Evolutionary conservation across 2,329 filamentous ascomycete species (phyloP).

Genomic region (Chrysoporthe deuterocubensis): DNA sequence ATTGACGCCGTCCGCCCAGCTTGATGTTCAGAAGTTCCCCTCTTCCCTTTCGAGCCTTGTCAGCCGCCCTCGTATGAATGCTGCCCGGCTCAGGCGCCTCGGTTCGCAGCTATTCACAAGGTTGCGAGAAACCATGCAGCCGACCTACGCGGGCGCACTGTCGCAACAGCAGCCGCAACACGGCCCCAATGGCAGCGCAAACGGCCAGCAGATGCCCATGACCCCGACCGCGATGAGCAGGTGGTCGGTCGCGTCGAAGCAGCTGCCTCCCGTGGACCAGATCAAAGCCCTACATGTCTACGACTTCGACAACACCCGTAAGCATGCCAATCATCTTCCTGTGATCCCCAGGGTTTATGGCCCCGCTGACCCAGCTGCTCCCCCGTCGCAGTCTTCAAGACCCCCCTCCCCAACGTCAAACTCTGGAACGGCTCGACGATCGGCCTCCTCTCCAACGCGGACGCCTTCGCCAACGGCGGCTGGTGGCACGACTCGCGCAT

Average conservation of each 20-base stretch:
- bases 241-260: conserved; percentile 28
- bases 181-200: conserved; percentile 5
- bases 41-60: no score
- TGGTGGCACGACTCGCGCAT: conserved; percentile 97
- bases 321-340: conserved; percentile 38
- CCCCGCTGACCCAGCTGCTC: conserved; percentile 25
- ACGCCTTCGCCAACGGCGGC: conserved; percentile 79
- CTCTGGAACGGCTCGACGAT: conserved; percentile 83
- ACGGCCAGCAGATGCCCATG: conserved; percentile 23
- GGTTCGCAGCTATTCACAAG: conserved; percentile 5
- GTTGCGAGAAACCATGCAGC: conserved; percentile 20
- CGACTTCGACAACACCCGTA: conserved; percentile 96
- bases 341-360: neutral
- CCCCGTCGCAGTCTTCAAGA: conserved; percentile 73
- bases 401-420: conserved; percentile 84
- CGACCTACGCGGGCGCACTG: conserved; percentile 25
- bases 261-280: conserved; percentile 51
- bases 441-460: conserved; percentile 74
- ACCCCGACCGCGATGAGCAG: conserved; percentile 29
- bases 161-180: conserved; percentile 16
- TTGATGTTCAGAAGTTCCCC: neutral
- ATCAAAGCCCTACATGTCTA: conserved; percentile 89
- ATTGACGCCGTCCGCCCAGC: neutral
- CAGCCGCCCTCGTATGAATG: conserved; percentile 9
- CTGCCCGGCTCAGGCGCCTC: conserved; percentile 16